Base-by-base conservation (phyloP, 176 grass and related monocot species). In the Juncus effusus region DNA sequence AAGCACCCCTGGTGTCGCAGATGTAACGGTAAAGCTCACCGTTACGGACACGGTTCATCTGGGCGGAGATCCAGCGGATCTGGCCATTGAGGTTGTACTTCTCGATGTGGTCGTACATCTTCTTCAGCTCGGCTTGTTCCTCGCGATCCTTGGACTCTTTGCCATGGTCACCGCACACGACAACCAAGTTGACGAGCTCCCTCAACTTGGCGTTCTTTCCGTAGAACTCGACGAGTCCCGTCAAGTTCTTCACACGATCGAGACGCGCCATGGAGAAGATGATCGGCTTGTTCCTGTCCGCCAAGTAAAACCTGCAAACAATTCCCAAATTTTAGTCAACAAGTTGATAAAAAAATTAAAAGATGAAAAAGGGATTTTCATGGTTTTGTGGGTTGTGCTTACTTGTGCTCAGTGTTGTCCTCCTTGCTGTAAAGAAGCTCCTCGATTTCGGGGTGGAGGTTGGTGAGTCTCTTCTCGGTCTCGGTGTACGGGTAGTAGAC, bases 251-350 rank as follows among this genome's bases (percentile, higher is more conserved):
- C 45, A 96, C 93, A 36, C 82, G 87, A 38, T 96, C 93, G 54
- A 96, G 82, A 54, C 93, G 87, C 16, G 93, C 93, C 93, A 96
- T 96, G 15, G 93, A 96, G 78, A 96, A 96, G 45, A 96, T 89
- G 67, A 96, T 91, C 0, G 93, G 93, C 80, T 91, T 91, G 67
- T 79, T 91, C 66, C 74, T 87, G 71, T 96, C 93, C 38, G 76
- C 87, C 80, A 96, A 69, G 36, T 86, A 80, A 73, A 81, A 91
- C 70, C 93, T 96, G 80, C 38, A 67, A 2, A 51, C 7, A 35
- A 71, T 63, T 79, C 56, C 42, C 42, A 63, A 14, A 13, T 65
- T 71, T 16, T 15, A 56, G 16, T 45, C 19, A 28, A 28, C 19
- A 7, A 50, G 7, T 62, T 54, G 38, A 75, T 4, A 44, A 39